Evolutionary conservation across 768 basidiomycete genomes (phyloP).

Genomic region (Boletus tomentosulus): DNA sequence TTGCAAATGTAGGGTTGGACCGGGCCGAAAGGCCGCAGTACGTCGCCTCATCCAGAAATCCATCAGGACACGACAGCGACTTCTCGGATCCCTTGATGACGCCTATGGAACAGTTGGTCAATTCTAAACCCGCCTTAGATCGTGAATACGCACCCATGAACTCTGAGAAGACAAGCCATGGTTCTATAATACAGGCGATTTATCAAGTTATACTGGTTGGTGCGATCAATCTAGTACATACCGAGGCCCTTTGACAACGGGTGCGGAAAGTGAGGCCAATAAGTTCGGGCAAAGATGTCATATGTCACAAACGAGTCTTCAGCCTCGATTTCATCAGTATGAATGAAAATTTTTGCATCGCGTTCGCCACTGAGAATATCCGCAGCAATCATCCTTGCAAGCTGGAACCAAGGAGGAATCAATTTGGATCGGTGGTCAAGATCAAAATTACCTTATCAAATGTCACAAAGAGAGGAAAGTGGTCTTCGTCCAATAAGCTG

Average conservation of each 20-base stretch:
- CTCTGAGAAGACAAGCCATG: slow-evolving; percentile 60
- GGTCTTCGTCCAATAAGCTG: slow-evolving; percentile 50
- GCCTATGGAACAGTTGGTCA: no score
- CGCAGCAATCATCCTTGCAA: slow-evolving; percentile 24
- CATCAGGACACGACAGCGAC: slow-evolving; percentile 32
- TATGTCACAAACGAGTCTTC: slow-evolving; percentile 39
- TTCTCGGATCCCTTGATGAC: slow-evolving; percentile 66
- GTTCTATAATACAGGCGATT: slow-evolving; percentile 41
- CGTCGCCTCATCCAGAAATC: slow-evolving; percentile 39
- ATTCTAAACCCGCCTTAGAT: no score
- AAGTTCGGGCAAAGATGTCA: slow-evolving; percentile 43
- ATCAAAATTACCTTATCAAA: slow-evolving; percentile 50
- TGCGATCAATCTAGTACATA: slow-evolving; percentile 30
- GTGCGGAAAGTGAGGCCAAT: slow-evolving; percentile 58
- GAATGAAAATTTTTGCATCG: slow-evolving; percentile 12
- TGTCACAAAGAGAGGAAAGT: slow-evolving; percentile 71
- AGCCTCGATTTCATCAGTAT: slow-evolving; percentile 8
- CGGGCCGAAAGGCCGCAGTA: slow-evolving; percentile 51
- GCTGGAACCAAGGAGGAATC: slow-evolving; percentile 10
- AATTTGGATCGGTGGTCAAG: background rate
- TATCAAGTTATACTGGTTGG: no score
- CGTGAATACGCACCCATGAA: slow-evolving; percentile 60
- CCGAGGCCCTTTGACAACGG: slow-evolving; percentile 48
- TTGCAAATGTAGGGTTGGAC: slow-evolving; percentile 51
- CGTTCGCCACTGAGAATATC: slow-evolving; percentile 14